phyloP scores from a whole-genome alignment of 1,284 basidiomycete genomes.

The Cutaneotrichosporon sp. region DNA sequence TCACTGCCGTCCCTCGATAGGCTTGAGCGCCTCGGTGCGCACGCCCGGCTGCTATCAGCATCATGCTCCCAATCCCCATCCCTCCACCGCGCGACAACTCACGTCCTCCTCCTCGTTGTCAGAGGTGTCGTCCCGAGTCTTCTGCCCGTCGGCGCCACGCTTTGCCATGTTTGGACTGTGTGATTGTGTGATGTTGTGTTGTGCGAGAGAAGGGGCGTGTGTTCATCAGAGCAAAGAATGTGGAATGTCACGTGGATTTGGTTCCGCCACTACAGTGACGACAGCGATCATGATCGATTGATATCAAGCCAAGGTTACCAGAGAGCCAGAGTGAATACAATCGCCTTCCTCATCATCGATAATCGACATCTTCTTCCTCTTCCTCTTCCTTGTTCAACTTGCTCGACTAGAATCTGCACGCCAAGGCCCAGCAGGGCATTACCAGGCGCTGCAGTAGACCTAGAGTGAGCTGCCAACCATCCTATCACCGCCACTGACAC shows the following conservation, averaged over 20 bases:
- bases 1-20: constrained; percentile 45
- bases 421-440: not conserved
- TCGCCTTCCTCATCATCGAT: too few relatives aligned
- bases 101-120: constrained; percentile 50
- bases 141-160: constrained; percentile 69
- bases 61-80: not conserved
- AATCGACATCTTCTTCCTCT: not conserved
- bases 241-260: constrained; percentile 8
- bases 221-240: constrained; percentile 1
- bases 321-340: not conserved
- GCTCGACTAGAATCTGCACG: not conserved
- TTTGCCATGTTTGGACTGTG: constrained; percentile 56
- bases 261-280: constrained; percentile 4
- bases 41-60: constrained; percentile 33
- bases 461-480: not conserved
- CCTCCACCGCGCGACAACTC: constrained; percentile 28
- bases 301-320: not conserved
- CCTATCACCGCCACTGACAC: not conserved
- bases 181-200: not conserved
- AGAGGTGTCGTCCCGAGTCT: constrained; percentile 61
- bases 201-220: not conserved
- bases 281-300: not conserved
- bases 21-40: constrained; percentile 36
- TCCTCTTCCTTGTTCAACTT: not conserved
- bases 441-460: not conserved